Conservation (phyloP, 2,329 filamentous ascomycete genomes). For the Monilinia aucupariae region DNA sequence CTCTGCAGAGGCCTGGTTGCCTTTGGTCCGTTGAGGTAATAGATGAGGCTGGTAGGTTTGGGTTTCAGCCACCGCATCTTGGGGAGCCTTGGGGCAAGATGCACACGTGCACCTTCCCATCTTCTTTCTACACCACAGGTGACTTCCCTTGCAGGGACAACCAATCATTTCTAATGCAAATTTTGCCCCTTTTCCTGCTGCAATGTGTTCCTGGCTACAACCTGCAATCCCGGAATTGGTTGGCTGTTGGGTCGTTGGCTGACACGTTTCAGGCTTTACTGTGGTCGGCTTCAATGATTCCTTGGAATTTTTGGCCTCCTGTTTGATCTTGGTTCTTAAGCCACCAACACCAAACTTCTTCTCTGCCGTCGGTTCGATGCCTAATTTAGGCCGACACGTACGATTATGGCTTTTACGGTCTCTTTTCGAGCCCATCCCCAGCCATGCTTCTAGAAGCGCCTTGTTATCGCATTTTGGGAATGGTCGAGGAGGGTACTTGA, state of each 20-base stretch:
- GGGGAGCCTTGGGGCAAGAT: slow-evolving; percentile 12
- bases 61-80: neutral
- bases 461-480: slow-evolving; percentile 77
- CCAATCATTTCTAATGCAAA: neutral
- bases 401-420: slow-evolving; percentile 45
- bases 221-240: neutral
- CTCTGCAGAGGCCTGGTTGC: neutral
- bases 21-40: neutral
- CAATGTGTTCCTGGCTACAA: neutral
- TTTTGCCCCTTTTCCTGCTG: neutral
- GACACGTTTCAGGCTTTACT: neutral
- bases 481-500: slow-evolving; percentile 62
- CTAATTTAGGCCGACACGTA: slow-evolving; percentile 14
- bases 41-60: neutral
- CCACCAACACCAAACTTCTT: neutral
- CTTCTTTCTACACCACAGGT: slow-evolving; percentile 12
- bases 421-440: slow-evolving; percentile 49
- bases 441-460: slow-evolving; percentile 73
- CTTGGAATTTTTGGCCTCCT: neutral
- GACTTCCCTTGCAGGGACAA: slow-evolving; percentile 14
- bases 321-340: neutral
- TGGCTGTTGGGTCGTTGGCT: neutral
- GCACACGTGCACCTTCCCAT: slow-evolving; percentile 4
- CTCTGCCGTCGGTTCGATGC: neutral
- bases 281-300: neutral